phyloP scores from a whole-genome alignment of 202 grass and related monocot species.

The Setaria viridis region DNA sequence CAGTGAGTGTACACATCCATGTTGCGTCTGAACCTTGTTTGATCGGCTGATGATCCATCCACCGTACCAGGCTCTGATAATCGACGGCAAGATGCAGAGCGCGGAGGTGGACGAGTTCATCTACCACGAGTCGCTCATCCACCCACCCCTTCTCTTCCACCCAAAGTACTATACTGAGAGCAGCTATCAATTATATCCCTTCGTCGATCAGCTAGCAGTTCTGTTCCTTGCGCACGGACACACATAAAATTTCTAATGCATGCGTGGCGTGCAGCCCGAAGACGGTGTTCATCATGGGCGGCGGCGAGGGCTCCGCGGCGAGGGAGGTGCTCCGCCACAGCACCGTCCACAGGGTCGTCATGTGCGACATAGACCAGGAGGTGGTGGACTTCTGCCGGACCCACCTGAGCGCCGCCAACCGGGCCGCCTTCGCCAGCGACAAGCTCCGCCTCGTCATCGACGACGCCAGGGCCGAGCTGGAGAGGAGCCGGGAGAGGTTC shows the following conservation, averaged over 20 bases:
- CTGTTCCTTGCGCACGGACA: background rate
- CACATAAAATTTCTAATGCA: background rate
- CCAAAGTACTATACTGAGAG: slow-evolving; percentile 44
- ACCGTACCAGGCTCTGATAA: slow-evolving; percentile 59
- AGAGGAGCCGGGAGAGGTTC: slow-evolving; percentile 65
- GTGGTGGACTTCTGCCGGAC: slow-evolving; percentile 77
- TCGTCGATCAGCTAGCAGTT: background rate
- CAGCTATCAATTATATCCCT: too few species aligned
- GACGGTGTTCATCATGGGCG: slow-evolving; percentile 83
- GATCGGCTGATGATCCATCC: background rate
- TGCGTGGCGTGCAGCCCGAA: slow-evolving; percentile 44
- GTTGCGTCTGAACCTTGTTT: background rate
- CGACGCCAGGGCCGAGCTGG: slow-evolving; percentile 76
- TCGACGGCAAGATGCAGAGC: slow-evolving; percentile 94
- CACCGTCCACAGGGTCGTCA: slow-evolving; percentile 52
- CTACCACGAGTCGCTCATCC: slow-evolving; percentile 82
- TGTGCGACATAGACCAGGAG: slow-evolving; percentile 92
- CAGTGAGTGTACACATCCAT: background rate
- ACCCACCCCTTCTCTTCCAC: slow-evolving; percentile 71
- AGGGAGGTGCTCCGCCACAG: slow-evolving; percentile 69
- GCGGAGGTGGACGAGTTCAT: slow-evolving; percentile 86
- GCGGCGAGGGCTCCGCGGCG: slow-evolving; percentile 77
- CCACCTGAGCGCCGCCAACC: slow-evolving; percentile 51
- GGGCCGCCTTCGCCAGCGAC: slow-evolving; percentile 56
- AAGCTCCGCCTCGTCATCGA: slow-evolving; percentile 76